A percentile compares a stretch with the other conserved stretches of the same genome.
These are phyloP conservation scores for Globisporangium cylindrosporum DNA, from an alignment of 352 stramenopile genomes.

Conservation along the genomic window DNA sequence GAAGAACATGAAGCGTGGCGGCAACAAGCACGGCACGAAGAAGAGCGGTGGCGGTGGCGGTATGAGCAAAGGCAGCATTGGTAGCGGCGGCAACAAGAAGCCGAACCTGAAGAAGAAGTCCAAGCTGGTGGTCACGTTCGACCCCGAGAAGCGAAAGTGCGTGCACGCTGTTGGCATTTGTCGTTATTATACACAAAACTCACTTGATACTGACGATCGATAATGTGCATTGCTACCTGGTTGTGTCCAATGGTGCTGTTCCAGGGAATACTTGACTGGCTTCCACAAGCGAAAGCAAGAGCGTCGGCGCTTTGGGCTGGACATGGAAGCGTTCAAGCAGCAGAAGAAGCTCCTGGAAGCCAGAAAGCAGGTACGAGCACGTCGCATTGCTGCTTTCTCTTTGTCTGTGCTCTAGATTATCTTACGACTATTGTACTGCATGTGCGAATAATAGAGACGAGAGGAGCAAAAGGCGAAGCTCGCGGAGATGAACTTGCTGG, in stretches of 20 bases:
- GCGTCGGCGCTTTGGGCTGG: slow-evolving; percentile 76
- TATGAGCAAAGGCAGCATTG: slow-evolving; percentile 21
- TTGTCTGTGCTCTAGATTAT: not conserved
- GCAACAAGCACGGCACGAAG: slow-evolving; percentile 25
- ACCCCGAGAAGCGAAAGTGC: slow-evolving; percentile 84
- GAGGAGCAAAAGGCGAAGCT: slow-evolving; percentile 80
- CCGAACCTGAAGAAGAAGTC: slow-evolving; percentile 72
- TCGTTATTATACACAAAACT: not conserved
- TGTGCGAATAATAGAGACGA: slow-evolving; percentile 32
- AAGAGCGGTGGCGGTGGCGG: slow-evolving; percentile 22
- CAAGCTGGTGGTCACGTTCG: slow-evolving; percentile 86
- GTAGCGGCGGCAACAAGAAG: slow-evolving; percentile 25
- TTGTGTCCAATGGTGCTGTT: not conserved
- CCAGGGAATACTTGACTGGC: slow-evolving; percentile 79
- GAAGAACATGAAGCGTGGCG: slow-evolving; percentile 20
- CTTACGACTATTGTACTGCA: not conserved
- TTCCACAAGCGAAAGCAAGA: slow-evolving; percentile 89
- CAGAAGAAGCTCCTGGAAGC: slow-evolving; percentile 79
- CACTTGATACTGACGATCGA: not conserved
- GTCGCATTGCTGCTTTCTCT: not conserved
- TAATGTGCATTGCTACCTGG: not conserved
- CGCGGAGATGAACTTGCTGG: slow-evolving; percentile 49
- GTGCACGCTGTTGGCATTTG: slow-evolving; percentile 15
- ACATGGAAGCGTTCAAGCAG: slow-evolving; percentile 89
- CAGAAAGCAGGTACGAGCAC: slow-evolving; percentile 58